Base-by-base conservation (phyloP, 2,329 filamentous ascomycete genomes). In the Acrodontium crateriforme region DNA sequence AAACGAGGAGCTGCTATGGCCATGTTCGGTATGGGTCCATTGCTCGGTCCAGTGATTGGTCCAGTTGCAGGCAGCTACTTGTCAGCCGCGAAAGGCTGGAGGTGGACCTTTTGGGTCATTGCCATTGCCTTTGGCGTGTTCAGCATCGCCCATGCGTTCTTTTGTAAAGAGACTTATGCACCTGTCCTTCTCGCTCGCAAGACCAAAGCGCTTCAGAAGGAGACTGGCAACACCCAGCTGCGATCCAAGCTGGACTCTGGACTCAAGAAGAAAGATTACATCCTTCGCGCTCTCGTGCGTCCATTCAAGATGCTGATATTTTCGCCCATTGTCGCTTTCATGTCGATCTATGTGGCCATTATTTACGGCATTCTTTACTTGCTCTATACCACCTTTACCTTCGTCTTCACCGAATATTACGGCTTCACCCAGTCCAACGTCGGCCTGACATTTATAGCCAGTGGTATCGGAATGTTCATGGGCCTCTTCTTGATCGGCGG, bases 21-120 rank as follows among this genome's bases (percentile, higher is more conserved):
- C 3, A n/a, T 45, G 6, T 44, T 34, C 19, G 26, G 35, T 2
- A 37, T 42, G 25, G 41, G 41, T 2, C 38, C 46, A 3, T 36
- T 52, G n/a, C 31, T 47, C 3, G 47, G 47, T n/a, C 42, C 42
- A 4, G 25, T 62, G 23, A 37, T 60, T 24, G 62, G 55, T 0
- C 59, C 59, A 4, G 52, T 71, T 3, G 61, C 61, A 16, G 67
- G 67, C 3, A 65, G 60, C 0, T 69, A 64, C 29, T 46, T 71
- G 1, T 56, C 56, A 0, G 49, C 59, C 16, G 58, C 55, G 3
- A 50, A 52, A 12, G 60, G 59, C 3, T 70, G 67, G 65, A 45
- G 64, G 11, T 70, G 66, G 65, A 55, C 61, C 3, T 64, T 66
- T 25, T 67, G 58, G 56, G 47, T 63, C 5, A 30, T 42, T 13